Percentiles rank a stretch among this genome's conserved stretches.
phyloP scores from a whole-genome alignment of 2,329 filamentous ascomycete species.

The Penicillium sp. region DNA sequence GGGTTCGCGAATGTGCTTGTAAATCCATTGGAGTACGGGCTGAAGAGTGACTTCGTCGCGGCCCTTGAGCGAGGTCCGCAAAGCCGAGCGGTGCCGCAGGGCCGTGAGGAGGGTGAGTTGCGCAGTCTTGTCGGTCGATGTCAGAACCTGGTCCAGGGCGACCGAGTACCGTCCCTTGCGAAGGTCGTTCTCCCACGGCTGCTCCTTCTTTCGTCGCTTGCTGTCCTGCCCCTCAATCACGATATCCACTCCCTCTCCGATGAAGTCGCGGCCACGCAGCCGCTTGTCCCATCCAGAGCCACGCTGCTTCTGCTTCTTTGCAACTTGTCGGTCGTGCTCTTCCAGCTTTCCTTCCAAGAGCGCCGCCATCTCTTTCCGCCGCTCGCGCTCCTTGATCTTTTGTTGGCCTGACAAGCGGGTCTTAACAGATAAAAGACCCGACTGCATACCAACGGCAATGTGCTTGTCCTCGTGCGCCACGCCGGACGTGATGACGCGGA shows the following conservation, averaged over 20 bases:
- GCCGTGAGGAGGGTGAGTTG: slow-evolving; percentile 78
- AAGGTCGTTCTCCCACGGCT: slow-evolving; percentile 76
- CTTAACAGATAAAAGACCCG: slow-evolving; percentile 83
- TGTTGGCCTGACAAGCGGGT: slow-evolving; percentile 84
- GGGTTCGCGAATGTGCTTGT: slow-evolving; percentile 76
- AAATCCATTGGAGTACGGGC: slow-evolving; percentile 80
- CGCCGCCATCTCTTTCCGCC: slow-evolving; percentile 80
- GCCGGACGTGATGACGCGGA: slow-evolving; percentile 72
- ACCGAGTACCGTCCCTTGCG: slow-evolving; percentile 72
- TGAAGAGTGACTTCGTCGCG: slow-evolving; percentile 78
- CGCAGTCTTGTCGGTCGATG: slow-evolving; percentile 57
- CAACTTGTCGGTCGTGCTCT: slow-evolving; percentile 69
- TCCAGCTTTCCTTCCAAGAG: slow-evolving; percentile 75
- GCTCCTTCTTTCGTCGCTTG: slow-evolving; percentile 63
- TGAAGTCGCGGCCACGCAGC: slow-evolving; percentile 70
- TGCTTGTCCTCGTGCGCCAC: slow-evolving; percentile 77
- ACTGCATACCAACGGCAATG: slow-evolving; percentile 91
- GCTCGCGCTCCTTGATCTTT: slow-evolving; percentile 71
- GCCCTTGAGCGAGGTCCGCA: slow-evolving; percentile 74
- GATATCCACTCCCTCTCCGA: slow-evolving; percentile 82
- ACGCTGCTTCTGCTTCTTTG: slow-evolving; percentile 65
- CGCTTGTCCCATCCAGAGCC: slow-evolving; percentile 61
- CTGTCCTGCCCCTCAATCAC: slow-evolving; percentile 71
- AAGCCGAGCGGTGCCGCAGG: slow-evolving; percentile 80
- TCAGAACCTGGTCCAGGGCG: slow-evolving; percentile 77